Base-by-base conservation (phyloP, 1,284 basidiomycete genomes). In the Coniferiporia sulphurascens region DNA sequence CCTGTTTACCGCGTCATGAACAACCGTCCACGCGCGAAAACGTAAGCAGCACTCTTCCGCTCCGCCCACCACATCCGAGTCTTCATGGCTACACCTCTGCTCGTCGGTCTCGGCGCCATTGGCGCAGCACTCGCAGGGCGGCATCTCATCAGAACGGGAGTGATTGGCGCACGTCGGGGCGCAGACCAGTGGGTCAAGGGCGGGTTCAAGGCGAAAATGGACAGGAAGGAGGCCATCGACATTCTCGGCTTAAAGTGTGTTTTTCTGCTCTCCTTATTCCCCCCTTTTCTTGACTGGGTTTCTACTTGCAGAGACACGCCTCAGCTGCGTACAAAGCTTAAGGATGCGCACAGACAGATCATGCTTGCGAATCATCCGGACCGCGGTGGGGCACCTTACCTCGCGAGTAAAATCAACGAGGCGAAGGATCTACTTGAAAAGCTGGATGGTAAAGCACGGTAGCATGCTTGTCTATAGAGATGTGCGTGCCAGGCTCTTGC, bases 361-460 rank as follows among this genome's bases (percentile, higher is more conserved):
- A 97, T 96, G 93, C 80, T 96, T 51, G 89, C 92, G 22, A 98
- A 98, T 74, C 95, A 98, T 74, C 96, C 96, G 15, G 95, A 98
- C 77, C 82, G 95, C 63, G 95, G 95, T 46, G 96, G 96, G 35
- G 91, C 93, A 10, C 96, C 96, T 1, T 98, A 96, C 73, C 76
- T 99, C 44, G 96, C 96, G n/a, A 95, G 93, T 70, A 98, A 97
- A 80, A 93, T 96, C 60, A 97, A 96, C 73, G 94, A 97, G 69
- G 94, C 93, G 0, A 93, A 92, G 69, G 90, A 93, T 65, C 65
- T 93, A 59, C 72, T 94, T 34, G 91, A 94, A 55, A 89, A 86
- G 68, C 75, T 74, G n/a, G 83, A 85, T 58, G 76, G 77, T 56
- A 77, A 76, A 65, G 68, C 70, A 55, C 73, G 78, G 69, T 78